phyloP scores from a whole-genome alignment of 129 eudicot genomes.

The Tagetes patula region DNA sequence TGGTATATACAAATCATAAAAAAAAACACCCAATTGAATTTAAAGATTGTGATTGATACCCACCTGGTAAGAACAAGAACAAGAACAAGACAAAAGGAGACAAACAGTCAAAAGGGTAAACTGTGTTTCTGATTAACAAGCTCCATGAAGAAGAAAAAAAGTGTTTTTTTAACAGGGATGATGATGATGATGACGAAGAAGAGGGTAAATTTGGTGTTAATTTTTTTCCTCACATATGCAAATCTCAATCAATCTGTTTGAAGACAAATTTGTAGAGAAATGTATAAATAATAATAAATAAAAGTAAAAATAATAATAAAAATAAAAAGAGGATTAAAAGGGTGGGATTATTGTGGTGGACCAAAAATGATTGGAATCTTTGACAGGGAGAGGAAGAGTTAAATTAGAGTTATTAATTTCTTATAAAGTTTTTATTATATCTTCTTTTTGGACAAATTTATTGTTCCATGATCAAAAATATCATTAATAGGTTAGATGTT shows the following conservation, averaged over 20 bases:
- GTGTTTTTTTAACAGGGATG: constrained; percentile 1
- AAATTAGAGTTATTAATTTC: constrained; percentile 14
- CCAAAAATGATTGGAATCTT: constrained; percentile 37
- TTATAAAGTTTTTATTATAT: neutral
- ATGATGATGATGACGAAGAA: neutral
- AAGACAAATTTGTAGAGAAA: constrained; percentile 21
- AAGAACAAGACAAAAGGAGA: neutral
- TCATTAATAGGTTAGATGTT: no score
- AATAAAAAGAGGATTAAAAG: neutral
- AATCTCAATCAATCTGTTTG: constrained; percentile 31
- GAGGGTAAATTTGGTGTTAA: constrained; percentile 23
- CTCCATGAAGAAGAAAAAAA: no score
- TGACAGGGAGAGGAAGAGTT: constrained; percentile 16
- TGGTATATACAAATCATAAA: neutral
- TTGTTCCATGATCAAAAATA: no score
- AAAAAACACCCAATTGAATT: neutral
- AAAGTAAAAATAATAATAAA: no score
- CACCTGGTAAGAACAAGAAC: constrained; percentile 21
- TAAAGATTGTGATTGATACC: neutral
- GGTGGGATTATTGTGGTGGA: constrained; percentile 34
- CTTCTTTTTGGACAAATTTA: neutral
- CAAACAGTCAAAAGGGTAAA: constrained; percentile 24
- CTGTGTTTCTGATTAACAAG: neutral
- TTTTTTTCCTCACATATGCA: neutral
- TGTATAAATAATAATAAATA: no score